A percentile compares a stretch with the other conserved stretches of the same genome.
phyloP scores from a whole-genome alignment of 805 yeast genomes.

The Candida insectorum region DNA sequence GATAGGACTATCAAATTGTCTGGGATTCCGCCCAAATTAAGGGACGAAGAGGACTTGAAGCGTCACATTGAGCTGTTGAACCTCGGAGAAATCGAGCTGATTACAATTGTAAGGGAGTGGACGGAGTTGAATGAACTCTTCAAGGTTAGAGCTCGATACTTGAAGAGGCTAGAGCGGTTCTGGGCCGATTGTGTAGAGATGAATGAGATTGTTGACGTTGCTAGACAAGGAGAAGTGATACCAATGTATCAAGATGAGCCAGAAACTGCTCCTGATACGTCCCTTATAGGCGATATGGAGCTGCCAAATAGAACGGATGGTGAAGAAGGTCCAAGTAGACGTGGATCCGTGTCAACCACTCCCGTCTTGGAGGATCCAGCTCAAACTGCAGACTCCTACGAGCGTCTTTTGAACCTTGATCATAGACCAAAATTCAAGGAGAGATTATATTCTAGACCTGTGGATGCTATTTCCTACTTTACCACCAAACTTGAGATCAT shows the following conservation, averaged over 20 bases:
- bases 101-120: constrained; percentile 89
- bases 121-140: constrained; percentile 63
- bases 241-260: constrained; percentile 3
- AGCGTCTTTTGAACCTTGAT: too few relatives aligned
- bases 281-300: neutral
- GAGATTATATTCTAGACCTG: constrained; percentile 51
- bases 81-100: constrained; percentile 74
- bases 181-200: constrained; percentile 28
- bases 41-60: constrained; percentile 67
- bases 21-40: constrained; percentile 81
- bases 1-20: constrained; percentile 86
- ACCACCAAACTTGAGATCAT: constrained; percentile 64
- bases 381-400: constrained; percentile 3
- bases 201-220: constrained; percentile 26
- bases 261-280: constrained; percentile 1
- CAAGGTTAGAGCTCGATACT: constrained; percentile 50
- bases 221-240: constrained; percentile 10
- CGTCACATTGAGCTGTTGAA: constrained; percentile 74
- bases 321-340: constrained; percentile 3
- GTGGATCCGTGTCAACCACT: constrained; percentile 13
- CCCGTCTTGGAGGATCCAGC: constrained; percentile 2
- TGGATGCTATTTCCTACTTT: constrained; percentile 80
- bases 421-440: constrained; percentile 25
- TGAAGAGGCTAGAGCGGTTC: constrained; percentile 55
- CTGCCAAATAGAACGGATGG: neutral